Percentiles rank a stretch among this genome's conserved stretches.
phyloP scores from a whole-genome alignment of 805 yeast species.

The Cyberlindnera mississippiensis region DNA sequence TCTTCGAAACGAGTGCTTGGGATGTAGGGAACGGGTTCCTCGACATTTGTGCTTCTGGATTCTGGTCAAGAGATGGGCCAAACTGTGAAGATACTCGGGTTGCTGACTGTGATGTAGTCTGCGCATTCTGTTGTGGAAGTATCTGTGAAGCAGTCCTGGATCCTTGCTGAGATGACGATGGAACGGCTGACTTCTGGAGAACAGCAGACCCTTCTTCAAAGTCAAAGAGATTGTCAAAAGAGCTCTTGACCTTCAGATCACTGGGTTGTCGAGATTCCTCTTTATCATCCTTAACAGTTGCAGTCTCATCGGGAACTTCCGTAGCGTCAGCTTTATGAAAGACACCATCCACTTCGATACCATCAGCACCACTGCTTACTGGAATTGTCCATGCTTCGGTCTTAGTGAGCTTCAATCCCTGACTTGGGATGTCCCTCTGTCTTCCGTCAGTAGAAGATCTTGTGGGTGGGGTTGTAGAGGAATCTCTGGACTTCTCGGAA shows the following conservation, averaged over 20 bases:
- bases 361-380: neutral
- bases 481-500: neutral
- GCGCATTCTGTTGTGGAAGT: too few species aligned
- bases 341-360: constrained; percentile 20
- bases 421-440: constrained; percentile 2
- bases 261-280: neutral
- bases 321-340: constrained; percentile 13
- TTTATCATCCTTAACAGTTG: neutral
- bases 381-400: constrained; percentile 25
- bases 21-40: constrained; percentile 23
- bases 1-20: constrained; percentile 6
- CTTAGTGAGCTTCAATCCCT: constrained; percentile 16
- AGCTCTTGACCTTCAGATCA: constrained; percentile 8
- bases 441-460: neutral
- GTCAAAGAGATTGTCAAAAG: constrained; percentile 22
- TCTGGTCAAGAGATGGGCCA: neutral
- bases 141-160: constrained; percentile 1
- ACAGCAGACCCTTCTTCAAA: constrained; percentile 6
- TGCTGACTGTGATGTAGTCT: too few species aligned
- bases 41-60: constrained; percentile 1
- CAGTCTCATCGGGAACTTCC: neutral
- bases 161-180: neutral
- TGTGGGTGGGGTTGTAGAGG: neutral
- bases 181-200: neutral
- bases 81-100: neutral